Percentiles rank a stretch among this genome's conserved stretches.
Conservation (phyloP, 257 asterid genomes). For the Solanum verrucosum region DNA sequence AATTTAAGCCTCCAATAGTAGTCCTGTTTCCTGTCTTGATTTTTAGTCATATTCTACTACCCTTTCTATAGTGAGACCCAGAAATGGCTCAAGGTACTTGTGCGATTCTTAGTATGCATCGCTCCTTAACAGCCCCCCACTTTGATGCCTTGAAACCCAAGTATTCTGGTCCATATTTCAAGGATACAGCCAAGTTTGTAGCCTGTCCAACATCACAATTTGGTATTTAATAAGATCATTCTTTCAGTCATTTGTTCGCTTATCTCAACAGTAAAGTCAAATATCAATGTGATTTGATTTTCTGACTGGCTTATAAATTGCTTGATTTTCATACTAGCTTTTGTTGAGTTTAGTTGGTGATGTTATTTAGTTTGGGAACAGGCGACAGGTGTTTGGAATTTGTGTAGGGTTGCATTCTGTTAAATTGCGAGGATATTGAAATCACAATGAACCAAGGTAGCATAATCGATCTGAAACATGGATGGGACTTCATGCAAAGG, state of each 20-base stretch:
- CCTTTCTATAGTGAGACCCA: not conserved
- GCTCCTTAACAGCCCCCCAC: not conserved
- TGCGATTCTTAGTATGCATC: not conserved
- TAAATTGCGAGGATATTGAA: constrained; percentile 11
- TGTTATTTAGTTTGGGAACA: not conserved
- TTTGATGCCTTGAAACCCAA: not conserved
- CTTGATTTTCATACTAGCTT: not conserved
- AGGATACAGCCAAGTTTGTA: not conserved
- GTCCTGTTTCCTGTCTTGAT: not conserved
- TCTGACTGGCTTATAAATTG: not conserved
- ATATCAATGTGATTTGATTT: not conserved
- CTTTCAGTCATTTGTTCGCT: not conserved
- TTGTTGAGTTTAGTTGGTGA: not conserved
- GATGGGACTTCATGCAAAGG: constrained; percentile 88
- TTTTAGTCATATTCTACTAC: not conserved
- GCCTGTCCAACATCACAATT: not conserved
- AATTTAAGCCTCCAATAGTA: not conserved
- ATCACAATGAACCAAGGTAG: constrained; percentile 65
- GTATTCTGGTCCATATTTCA: not conserved
- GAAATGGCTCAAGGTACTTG: not conserved
- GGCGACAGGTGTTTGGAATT: constrained; percentile 13
- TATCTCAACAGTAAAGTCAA: not conserved
- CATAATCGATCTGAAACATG: constrained; percentile 77
- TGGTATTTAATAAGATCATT: not conserved
- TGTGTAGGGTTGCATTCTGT: constrained; percentile 7